These are phyloP conservation scores for Skeletonema grethae DNA, from an alignment of 108 stramenopile species.

Conservation along the genomic window DNA sequence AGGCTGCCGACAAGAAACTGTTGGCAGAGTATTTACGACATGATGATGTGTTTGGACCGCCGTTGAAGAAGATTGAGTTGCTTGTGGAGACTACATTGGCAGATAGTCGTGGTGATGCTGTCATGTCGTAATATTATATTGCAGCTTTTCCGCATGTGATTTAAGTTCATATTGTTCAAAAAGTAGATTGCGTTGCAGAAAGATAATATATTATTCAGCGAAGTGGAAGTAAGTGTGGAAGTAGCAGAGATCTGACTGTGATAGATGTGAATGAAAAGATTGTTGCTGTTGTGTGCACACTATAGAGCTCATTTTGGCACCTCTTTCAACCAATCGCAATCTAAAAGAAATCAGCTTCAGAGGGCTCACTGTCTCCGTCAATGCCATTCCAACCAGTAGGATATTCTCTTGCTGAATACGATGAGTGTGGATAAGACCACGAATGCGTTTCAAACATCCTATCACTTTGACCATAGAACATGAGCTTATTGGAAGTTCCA, in stretches of 20 bases:
- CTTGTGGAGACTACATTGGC: constrained; percentile 18
- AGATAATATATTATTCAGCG: too few relatives aligned
- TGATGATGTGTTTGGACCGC: constrained; percentile 23
- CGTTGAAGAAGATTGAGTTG: constrained; percentile 20
- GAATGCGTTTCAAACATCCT: constrained; percentile 52
- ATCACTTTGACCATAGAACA: constrained; percentile 62
- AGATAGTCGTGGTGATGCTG: background rate
- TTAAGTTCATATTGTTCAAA: too few relatives aligned
- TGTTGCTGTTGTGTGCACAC: too few relatives aligned
- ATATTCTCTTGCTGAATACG: constrained; percentile 71
- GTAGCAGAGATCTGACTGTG: too few relatives aligned
- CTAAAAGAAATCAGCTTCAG: constrained; percentile 58
- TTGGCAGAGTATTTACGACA: constrained; percentile 16
- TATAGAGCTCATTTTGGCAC: too few relatives aligned
- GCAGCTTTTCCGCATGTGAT: too few relatives aligned
- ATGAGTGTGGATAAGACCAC: constrained; percentile 59
- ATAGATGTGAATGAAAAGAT: too few relatives aligned
- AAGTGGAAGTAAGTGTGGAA: too few relatives aligned
- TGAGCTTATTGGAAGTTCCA: constrained; percentile 58
- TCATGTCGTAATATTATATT: background rate
- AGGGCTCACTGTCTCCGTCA: constrained; percentile 63
- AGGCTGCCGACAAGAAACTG: background rate
- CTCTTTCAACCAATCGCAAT: background rate
- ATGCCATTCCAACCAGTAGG: constrained; percentile 78
- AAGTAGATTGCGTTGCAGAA: too few relatives aligned